Percentiles rank a stretch among this genome's conserved stretches.
These are phyloP conservation scores for Barnettozyma californica DNA, from an alignment of 805 yeast genomes.

Conservation along the genomic window DNA sequence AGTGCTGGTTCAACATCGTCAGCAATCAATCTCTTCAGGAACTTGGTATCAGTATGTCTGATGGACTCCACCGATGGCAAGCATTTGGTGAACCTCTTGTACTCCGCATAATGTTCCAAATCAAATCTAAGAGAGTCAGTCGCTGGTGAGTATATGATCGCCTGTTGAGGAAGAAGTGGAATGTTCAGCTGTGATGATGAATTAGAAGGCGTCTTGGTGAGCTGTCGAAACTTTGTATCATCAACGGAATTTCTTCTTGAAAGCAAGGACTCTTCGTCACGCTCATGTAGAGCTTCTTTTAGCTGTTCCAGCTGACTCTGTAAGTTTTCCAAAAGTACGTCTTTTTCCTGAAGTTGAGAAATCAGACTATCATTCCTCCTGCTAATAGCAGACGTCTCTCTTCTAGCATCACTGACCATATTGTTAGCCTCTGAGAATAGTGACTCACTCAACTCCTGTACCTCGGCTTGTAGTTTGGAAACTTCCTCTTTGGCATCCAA, in stretches of 20 bases:
- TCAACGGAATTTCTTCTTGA: conserved; percentile 14
- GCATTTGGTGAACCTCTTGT: conserved; percentile 32
- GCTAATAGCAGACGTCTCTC: conserved; percentile 55
- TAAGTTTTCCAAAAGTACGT: conserved; percentile 56
- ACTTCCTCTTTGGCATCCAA: conserved; percentile 54
- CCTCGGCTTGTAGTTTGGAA: conserved; percentile 58
- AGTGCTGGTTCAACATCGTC: conserved; percentile 81
- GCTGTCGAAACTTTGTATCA: conserved; percentile 1
- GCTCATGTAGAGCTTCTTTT: conserved; percentile 51
- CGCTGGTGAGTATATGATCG: conserved; percentile 35
- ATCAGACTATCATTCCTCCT: conserved; percentile 51
- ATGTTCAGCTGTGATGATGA: background rate
- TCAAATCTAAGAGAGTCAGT: conserved; percentile 39
- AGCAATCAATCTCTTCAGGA: conserved; percentile 56
- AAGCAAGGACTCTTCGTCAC: conserved; percentile 29
- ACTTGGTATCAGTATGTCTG: conserved; percentile 39
- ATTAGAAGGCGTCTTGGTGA: background rate
- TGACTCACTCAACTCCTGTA: conserved; percentile 73
- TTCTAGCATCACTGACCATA: conserved; percentile 77
- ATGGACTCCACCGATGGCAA: conserved; percentile 30
- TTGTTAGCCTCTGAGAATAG: conserved; percentile 79
- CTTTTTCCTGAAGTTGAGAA: conserved; percentile 60
- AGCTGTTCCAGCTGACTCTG: conserved; percentile 64
- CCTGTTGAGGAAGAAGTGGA: conserved; percentile 19
- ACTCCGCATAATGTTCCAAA: conserved; percentile 32